These are phyloP conservation scores for Phytophthora multivora DNA, from an alignment of 352 stramenopile species.

Conservation along the genomic window DNA sequence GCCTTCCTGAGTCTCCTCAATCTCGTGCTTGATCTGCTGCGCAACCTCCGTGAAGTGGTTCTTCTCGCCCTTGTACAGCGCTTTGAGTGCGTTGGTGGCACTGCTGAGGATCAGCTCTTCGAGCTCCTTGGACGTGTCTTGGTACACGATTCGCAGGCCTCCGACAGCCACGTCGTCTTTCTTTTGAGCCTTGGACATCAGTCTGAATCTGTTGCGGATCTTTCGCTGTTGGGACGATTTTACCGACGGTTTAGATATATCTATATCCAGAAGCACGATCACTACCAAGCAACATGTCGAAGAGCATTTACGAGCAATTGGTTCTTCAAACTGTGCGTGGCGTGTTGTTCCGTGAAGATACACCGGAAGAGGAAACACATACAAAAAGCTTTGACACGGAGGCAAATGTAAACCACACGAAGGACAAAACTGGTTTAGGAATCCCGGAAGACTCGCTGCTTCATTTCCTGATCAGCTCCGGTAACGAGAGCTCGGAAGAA, in stretches of 20 bases:
- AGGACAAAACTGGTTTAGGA: background rate
- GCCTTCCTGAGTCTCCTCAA: slow-evolving; percentile 70
- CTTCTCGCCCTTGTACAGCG: slow-evolving; percentile 87
- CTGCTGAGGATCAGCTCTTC: slow-evolving; percentile 73
- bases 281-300: slow-evolving; percentile 1
- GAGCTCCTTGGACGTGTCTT: slow-evolving; percentile 70
- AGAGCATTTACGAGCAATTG: slow-evolving; percentile 45
- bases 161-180: slow-evolving; percentile 81
- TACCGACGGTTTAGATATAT: slow-evolving; percentile 13
- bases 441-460: slow-evolving; percentile 6
- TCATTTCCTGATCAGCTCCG: background rate
- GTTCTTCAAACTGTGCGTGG: slow-evolving; percentile 46
- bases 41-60: slow-evolving; percentile 83
- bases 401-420: background rate
- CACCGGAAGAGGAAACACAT: background rate
- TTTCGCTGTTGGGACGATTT: slow-evolving; percentile 3
- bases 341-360: slow-evolving; percentile 41
- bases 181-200: slow-evolving; percentile 85
- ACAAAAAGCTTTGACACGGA: background rate
- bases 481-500: background rate
- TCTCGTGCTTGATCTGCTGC: slow-evolving; percentile 79
- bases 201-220: slow-evolving; percentile 1
- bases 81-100: slow-evolving; percentile 80
- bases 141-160: slow-evolving; percentile 69
- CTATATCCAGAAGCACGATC: slow-evolving; percentile 15